Percentiles rank a stretch among this genome's conserved stretches.
These are phyloP conservation scores for Umbilicus rupestris DNA, from an alignment of 164 flowering plant species.

Conservation along the genomic window DNA sequence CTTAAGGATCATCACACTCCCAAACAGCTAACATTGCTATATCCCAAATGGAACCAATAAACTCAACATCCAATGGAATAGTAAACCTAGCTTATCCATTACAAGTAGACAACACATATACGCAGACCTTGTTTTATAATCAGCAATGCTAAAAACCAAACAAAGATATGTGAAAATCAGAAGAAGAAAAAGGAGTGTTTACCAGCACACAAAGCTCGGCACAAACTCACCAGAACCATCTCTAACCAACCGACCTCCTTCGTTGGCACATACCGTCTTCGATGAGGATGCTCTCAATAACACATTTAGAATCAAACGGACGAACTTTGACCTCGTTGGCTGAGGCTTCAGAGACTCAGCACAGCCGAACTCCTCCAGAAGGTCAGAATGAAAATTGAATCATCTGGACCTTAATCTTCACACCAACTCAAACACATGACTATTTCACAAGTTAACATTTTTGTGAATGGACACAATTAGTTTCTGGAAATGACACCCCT, in stretches of 20 bases:
- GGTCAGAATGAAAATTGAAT: not conserved
- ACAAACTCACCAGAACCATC: conserved; percentile 43
- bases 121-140: not conserved
- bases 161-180: not conserved
- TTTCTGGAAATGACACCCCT: not conserved
- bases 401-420: not conserved
- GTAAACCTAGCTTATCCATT: not conserved
- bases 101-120: not conserved
- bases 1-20: not conserved
- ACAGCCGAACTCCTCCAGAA: not conserved
- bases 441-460: not conserved
- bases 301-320: not conserved
- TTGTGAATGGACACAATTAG: not conserved
- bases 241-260: conserved; percentile 3
- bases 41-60: not conserved
- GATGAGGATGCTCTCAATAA: not conserved
- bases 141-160: not conserved
- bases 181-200: not conserved
- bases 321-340: not conserved
- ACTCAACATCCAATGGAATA: not conserved
- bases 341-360: not conserved
- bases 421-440: not conserved
- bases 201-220: conserved; percentile 76
- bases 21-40: not conserved
- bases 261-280: not conserved